phyloP scores from a whole-genome alignment of 306 rosid genomes.

The Coriaria nepalensis region DNA sequence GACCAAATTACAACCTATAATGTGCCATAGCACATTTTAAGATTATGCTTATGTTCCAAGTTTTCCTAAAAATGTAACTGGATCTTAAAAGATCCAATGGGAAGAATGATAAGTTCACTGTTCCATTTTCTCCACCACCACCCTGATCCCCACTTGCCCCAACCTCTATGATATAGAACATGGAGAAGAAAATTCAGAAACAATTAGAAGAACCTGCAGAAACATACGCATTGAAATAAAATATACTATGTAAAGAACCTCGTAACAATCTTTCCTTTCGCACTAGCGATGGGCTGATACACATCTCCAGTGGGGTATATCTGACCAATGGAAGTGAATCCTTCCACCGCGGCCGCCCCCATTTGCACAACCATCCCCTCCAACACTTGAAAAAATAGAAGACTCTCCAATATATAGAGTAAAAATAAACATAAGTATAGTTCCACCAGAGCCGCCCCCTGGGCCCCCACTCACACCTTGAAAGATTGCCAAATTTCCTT shows the following conservation, averaged over 20 bases:
- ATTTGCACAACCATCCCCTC: conserved; percentile 54
- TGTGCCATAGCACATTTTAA: too few species aligned
- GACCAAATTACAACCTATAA: too few species aligned
- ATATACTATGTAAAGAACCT: conserved; percentile 33
- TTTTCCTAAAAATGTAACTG: too few species aligned
- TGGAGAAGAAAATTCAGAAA: not conserved
- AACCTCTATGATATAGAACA: conserved; percentile 47
- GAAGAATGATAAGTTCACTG: conserved; percentile 14
- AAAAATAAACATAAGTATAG: conserved; percentile 71
- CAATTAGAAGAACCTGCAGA: too few species aligned
- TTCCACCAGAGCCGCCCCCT: conserved; percentile 99
- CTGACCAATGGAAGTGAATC: conserved; percentile 95
- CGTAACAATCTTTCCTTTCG: conserved; percentile 51
- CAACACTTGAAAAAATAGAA: conserved; percentile 72
- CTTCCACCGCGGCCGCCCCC: conserved; percentile 82
- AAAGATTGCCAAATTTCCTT: conserved; percentile 12
- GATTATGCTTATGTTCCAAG: too few species aligned
- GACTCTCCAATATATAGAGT: conserved; percentile 44
- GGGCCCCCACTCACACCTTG: conserved; percentile 47
- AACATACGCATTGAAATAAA: too few species aligned
- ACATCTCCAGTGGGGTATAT: conserved; percentile 93
- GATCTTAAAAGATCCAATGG: too few species aligned
- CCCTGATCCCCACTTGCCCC: conserved; percentile 56
- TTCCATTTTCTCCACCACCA: conserved; percentile 66
- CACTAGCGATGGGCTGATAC: conserved; percentile 84